Percentiles rank a stretch among this genome's conserved stretches.
phyloP scores from a whole-genome alignment of 306 rosid species.

The Cyclanthera cordifolia region DNA sequence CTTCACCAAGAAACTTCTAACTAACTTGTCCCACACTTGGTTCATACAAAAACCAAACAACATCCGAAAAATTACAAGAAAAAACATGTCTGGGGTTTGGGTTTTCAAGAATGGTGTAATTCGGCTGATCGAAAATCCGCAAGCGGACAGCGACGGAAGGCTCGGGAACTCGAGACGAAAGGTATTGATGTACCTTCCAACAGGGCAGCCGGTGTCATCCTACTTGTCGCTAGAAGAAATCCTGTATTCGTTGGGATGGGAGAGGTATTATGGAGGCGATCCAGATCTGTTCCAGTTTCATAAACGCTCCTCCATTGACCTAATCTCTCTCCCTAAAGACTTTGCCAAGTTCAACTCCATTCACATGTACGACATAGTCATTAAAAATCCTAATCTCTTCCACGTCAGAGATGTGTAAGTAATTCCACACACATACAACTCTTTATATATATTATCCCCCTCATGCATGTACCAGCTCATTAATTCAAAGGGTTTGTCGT shows the following conservation, averaged over 20 bases:
- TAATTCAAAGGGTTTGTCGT: not conserved
- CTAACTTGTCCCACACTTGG: not conserved
- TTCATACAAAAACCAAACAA: too few species aligned
- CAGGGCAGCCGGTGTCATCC: conserved; percentile 47
- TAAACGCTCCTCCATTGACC: conserved; percentile 70
- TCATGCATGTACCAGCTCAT: conserved; percentile 1
- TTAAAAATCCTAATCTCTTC: conserved; percentile 75
- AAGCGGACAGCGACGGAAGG: conserved; percentile 34
- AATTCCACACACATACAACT: too few species aligned
- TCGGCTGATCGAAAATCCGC: conserved; percentile 58
- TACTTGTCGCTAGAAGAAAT: conserved; percentile 54
- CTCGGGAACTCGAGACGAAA: conserved; percentile 34
- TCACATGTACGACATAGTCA: conserved; percentile 81
- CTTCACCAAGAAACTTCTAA: conserved; percentile 20
- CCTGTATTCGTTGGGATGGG: conserved; percentile 69
- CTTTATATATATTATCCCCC: not conserved
- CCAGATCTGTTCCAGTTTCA: conserved; percentile 77
- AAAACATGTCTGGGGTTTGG: conserved; percentile 86
- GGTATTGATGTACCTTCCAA: conserved; percentile 62
- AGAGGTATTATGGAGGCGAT: conserved; percentile 83
- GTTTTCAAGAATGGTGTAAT: conserved; percentile 62
- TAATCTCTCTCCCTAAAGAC: conserved; percentile 75
- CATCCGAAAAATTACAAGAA: too few species aligned
- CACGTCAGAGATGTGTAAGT: conserved; percentile 65
- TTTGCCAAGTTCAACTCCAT: conserved; percentile 71